Conservation (phyloP, 108 stramenopile genomes). For the Bacterosira constricta region DNA sequence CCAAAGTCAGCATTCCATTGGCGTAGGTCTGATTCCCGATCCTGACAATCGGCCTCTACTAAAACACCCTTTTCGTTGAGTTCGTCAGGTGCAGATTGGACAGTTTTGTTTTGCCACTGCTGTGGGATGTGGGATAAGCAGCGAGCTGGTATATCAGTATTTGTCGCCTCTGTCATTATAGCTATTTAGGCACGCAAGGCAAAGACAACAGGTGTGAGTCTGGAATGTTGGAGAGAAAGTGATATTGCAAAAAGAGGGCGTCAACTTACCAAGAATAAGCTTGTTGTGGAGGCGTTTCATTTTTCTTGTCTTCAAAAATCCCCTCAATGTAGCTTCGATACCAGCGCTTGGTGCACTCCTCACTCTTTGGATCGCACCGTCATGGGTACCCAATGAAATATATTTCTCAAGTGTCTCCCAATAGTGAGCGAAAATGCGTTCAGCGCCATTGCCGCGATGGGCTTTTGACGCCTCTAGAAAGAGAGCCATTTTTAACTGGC, state of each 20-base stretch:
- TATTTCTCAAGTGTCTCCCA: conserved; percentile 62
- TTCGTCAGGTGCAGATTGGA: not conserved
- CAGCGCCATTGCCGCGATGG: conserved; percentile 50
- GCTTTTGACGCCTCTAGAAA: conserved; percentile 39
- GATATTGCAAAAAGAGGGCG: not conserved
- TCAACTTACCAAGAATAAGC: conserved; percentile 63
- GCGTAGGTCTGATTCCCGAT: not conserved
- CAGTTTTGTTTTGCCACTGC: conserved; percentile 23
- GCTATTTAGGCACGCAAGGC: conserved; percentile 7
- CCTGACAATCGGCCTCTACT: not conserved
- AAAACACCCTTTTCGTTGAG: not conserved
- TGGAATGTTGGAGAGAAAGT: not conserved
- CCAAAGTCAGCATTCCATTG: conserved; percentile 28
- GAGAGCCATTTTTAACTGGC: conserved; percentile 39
- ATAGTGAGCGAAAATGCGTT: conserved; percentile 70
- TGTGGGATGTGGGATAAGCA: conserved; percentile 8
- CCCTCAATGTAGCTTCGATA: conserved; percentile 43
- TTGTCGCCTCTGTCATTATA: conserved; percentile 43
- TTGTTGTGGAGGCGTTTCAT: conserved; percentile 78
- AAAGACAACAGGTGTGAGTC: not conserved
- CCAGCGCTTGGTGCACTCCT: conserved; percentile 22
- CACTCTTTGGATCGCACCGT: conserved; percentile 6
- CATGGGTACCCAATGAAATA: conserved; percentile 12
- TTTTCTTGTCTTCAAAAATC: conserved; percentile 64
- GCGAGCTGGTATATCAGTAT: conserved; percentile 4